Evolutionary conservation across 192 early-diverging fungal species (phyloP).

Genomic region (Thoreauomyces humboldtii): DNA sequence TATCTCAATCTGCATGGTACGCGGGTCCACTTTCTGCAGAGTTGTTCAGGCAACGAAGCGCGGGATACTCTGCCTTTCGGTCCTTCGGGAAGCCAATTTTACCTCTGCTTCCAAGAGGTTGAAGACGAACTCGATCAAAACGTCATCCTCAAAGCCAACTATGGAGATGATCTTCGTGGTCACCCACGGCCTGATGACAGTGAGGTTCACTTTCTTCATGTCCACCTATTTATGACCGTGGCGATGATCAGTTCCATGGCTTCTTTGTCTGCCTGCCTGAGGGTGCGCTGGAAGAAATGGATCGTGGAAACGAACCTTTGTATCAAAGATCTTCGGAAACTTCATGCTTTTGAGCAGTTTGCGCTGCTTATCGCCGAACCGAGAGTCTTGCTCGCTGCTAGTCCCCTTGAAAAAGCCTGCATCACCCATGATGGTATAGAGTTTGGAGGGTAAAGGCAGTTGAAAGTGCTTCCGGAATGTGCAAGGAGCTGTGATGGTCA

Average conservation of each 20-base stretch:
- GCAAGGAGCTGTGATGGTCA: too few relatives aligned
- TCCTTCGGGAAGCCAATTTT: conserved; percentile 12
- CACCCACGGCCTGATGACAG: conserved; percentile 89
- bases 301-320: too few relatives aligned
- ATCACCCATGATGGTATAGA: conserved; percentile 40
- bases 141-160: conserved; percentile 92
- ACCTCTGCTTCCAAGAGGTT: conserved; percentile 77
- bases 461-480: too few relatives aligned
- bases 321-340: conserved; percentile 74
- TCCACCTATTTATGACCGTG: too few relatives aligned
- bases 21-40: conserved; percentile 75
- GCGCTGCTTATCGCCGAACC: conserved; percentile 80
- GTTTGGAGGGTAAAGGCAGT: too few relatives aligned
- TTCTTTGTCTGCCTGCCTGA: too few relatives aligned
- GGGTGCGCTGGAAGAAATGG: too few relatives aligned
- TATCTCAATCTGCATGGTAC: conserved; percentile 89
- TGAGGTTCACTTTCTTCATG: conserved; percentile 84
- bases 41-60: not conserved
- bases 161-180: conserved; percentile 63
- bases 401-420: conserved; percentile 64
- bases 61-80: too few relatives aligned
- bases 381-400: conserved; percentile 72
- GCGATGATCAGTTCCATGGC: too few relatives aligned
- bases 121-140: conserved; percentile 83
- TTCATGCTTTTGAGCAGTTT: conserved; percentile 75